These are phyloP conservation scores for Neoconidiobolus thromboides DNA, from an alignment of 371 early-diverging fungal species.

Conservation along the genomic window DNA sequence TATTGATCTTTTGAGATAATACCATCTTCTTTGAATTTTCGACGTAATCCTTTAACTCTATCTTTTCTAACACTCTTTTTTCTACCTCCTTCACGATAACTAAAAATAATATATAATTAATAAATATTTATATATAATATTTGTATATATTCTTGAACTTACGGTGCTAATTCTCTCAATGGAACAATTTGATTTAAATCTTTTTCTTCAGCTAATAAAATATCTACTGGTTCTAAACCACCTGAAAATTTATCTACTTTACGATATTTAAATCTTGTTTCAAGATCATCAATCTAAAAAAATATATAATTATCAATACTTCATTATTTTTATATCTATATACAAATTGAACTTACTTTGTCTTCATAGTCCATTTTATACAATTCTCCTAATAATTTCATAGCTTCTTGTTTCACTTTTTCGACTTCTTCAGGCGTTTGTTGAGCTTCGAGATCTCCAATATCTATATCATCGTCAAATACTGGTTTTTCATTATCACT, in stretches of 20 bases:
- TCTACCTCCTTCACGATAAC: no score
- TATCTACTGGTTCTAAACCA: slow-evolving; percentile 64
- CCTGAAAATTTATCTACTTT: slow-evolving; percentile 49
- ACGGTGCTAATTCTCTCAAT: slow-evolving; percentile 76
- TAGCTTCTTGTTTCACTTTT: slow-evolving; percentile 18
- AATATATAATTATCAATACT: background rate
- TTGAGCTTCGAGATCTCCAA: slow-evolving; percentile 22
- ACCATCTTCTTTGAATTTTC: no score
- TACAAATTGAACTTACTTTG: slow-evolving; percentile 25
- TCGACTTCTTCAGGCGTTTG: slow-evolving; percentile 15
- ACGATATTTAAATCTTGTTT: slow-evolving; percentile 78
- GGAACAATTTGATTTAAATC: slow-evolving; percentile 69
- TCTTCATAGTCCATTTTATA: slow-evolving; percentile 88
- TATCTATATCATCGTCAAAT: slow-evolving; percentile 72
- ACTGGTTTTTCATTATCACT: slow-evolving; percentile 43
- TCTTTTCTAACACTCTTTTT: no score
- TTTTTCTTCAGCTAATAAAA: slow-evolving; percentile 74
- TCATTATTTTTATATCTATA: background rate
- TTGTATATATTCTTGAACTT: slow-evolving; percentile 13
- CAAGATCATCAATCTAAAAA: slow-evolving; percentile 45
- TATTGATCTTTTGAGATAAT: no score
- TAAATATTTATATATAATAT: no score
- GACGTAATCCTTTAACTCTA: no score
- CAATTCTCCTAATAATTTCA: slow-evolving; percentile 39
- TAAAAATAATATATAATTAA: no score